Conservation (phyloP, 2,329 filamentous ascomycete genomes). For the Berkeleyomyces basicola region DNA sequence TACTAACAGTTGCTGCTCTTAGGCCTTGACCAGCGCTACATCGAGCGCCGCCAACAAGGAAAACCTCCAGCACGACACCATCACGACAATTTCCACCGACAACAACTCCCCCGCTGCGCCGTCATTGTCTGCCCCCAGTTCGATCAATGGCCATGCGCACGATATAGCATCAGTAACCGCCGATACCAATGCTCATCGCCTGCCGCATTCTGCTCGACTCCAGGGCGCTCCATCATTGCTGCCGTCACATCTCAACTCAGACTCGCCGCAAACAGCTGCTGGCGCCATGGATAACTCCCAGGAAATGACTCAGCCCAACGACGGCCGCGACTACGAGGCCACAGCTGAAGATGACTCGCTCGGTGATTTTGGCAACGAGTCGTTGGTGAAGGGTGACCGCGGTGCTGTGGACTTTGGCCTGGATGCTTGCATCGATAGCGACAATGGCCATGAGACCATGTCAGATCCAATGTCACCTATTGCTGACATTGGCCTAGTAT, state of each 20-base stretch:
- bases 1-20: neutral
- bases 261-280: neutral
- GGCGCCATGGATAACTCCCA: constrained; percentile 11
- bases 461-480: constrained; percentile 22
- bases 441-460: constrained; percentile 21
- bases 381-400: constrained; percentile 16
- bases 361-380: constrained; percentile 16
- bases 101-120: neutral
- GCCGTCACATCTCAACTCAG: neutral
- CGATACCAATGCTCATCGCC: neutral
- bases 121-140: neutral
- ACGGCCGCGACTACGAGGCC: constrained; percentile 38
- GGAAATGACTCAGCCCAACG: constrained; percentile 38
- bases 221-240: neutral
- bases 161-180: neutral
- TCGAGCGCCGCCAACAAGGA: neutral
- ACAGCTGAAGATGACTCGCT: constrained; percentile 19
- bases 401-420: constrained; percentile 17
- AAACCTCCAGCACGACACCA: neutral
- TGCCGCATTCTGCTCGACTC: neutral
- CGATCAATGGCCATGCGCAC: neutral
- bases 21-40: neutral
- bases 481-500: constrained; percentile 21
- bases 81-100: neutral
- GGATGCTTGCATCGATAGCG: constrained; percentile 25